Percentiles rank a stretch among this genome's conserved stretches.
These are phyloP conservation scores for Aspergillus pseudonomiae DNA, from an alignment of 2,329 filamentous ascomycete genomes.

Conservation along the genomic window DNA sequence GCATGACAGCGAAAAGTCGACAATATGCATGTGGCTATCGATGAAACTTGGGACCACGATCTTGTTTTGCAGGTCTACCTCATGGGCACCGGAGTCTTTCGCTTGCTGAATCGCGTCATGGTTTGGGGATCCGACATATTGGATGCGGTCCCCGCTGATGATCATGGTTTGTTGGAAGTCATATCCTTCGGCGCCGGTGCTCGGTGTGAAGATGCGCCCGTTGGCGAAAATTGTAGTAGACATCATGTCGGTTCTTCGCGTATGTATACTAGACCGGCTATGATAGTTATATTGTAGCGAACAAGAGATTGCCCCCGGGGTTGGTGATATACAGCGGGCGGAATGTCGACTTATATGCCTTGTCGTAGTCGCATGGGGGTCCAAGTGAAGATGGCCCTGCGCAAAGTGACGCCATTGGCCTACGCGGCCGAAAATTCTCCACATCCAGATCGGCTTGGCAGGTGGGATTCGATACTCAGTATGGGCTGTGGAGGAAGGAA, in stretches of 20 bases:
- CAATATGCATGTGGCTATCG: conserved; percentile 54
- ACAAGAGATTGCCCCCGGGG: not conserved
- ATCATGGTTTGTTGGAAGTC: conserved; percentile 42
- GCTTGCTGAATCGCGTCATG: conserved; percentile 18
- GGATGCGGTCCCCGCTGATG: conserved; percentile 44
- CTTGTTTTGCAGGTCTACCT: conserved; percentile 40
- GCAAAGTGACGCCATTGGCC: conserved; percentile 8
- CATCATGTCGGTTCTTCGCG: not conserved
- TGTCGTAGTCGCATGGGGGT: too few relatives aligned
- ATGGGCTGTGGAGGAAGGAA: not conserved
- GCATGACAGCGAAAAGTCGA: conserved; percentile 54
- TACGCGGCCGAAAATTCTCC: not conserved
- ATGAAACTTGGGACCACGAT: conserved; percentile 53
- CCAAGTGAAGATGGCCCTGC: not conserved
- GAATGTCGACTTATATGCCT: not conserved
- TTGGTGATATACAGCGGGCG: not conserved
- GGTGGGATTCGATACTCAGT: not conserved
- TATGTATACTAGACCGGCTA: not conserved
- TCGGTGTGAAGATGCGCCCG: conserved; percentile 36
- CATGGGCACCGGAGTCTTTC: conserved; percentile 20
- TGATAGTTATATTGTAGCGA: rapidly evolving
- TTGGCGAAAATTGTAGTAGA: conserved; percentile 32
- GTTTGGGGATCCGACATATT: conserved; percentile 41
- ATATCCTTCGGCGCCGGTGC: conserved; percentile 9
- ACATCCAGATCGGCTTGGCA: not conserved